Conservation (phyloP, 78 protist genomes). For the Mastigamoeba balamuthi region DNA sequence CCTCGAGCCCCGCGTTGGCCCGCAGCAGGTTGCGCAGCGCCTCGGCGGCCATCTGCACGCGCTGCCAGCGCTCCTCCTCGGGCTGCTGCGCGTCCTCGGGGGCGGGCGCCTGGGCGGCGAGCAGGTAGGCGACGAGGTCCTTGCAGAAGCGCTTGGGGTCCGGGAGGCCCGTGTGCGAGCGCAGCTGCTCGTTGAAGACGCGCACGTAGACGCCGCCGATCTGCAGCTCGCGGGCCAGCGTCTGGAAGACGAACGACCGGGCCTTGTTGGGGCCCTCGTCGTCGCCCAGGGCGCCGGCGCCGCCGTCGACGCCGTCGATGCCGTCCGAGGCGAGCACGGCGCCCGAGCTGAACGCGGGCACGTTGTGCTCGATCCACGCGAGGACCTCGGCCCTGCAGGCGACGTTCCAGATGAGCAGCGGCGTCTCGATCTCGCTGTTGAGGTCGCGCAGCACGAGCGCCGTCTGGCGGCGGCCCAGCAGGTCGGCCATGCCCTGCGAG, state of each 20-base stretch:
- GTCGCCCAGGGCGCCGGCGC: no score
- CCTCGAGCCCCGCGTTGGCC: conserved; percentile 8
- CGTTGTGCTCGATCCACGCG: no score
- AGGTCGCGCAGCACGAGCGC: background rate
- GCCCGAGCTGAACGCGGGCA: no score
- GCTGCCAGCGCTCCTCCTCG: no score
- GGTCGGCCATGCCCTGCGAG: background rate
- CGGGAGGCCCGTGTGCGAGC: conserved; percentile 18
- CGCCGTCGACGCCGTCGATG: no score
- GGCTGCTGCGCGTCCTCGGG: no score
- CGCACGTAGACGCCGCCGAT: conserved; percentile 48
- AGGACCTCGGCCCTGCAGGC: no score
- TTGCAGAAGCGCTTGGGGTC: conserved; percentile 14
- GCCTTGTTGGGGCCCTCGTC: conserved; percentile 26
- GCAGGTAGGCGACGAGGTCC: no score
- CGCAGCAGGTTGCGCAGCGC: conserved; percentile 20
- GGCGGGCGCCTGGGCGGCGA: no score
- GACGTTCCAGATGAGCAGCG: background rate
- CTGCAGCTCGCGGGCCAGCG: conserved; percentile 24
- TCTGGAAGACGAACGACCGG: conserved; percentile 16
- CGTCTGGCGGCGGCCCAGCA: background rate
- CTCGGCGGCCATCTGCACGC: conserved; percentile 1
- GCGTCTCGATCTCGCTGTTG: background rate
- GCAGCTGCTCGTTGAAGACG: conserved; percentile 42
- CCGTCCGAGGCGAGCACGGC: no score